phyloP scores from a whole-genome alignment of 768 basidiomycete genomes.

The Hypholoma fasciculare region DNA sequence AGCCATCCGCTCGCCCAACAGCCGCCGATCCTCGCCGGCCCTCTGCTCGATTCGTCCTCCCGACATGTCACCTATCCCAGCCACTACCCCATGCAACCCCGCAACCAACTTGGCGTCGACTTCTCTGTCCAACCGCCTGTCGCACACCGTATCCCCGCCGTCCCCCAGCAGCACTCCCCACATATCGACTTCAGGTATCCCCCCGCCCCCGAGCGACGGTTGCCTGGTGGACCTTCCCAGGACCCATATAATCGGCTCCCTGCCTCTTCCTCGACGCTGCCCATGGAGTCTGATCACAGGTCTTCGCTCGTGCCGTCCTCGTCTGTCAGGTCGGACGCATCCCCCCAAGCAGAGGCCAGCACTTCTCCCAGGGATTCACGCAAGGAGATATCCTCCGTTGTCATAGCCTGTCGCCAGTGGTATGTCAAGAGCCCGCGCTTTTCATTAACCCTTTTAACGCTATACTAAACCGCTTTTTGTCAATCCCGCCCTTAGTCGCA shows the following conservation, averaged over 20 bases:
- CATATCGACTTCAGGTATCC: conserved; percentile 39
- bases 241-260: conserved; percentile 39
- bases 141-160: conserved; percentile 40
- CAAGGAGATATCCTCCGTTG: conserved; percentile 64
- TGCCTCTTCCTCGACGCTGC: conserved; percentile 24
- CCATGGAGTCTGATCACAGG: conserved; percentile 27
- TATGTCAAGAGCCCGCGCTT: conserved; percentile 38
- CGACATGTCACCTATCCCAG: conserved; percentile 33
- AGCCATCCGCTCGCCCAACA: no score
- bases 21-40: conserved; percentile 7
- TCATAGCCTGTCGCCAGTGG: conserved; percentile 88
- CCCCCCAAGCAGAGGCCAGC: conserved; percentile 28
- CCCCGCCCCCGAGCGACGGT: conserved; percentile 38
- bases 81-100: conserved; percentile 41
- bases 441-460: conserved; percentile 42
- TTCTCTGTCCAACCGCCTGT: conserved; percentile 40
- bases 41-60: conserved; percentile 17
- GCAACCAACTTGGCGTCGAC: conserved; percentile 48
- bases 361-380: conserved; percentile 38
- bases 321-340: conserved; percentile 32
- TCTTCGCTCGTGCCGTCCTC: conserved; percentile 33
- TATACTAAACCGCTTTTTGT: conserved; percentile 34
- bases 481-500: conserved; percentile 50
- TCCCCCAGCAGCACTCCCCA: conserved; percentile 27
- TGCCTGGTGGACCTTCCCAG: conserved; percentile 46